A percentile compares a stretch with the other conserved stretches of the same genome.
phyloP scores from a whole-genome alignment of 768 basidiomycete genomes.

The Tricholoma flavovirens region DNA sequence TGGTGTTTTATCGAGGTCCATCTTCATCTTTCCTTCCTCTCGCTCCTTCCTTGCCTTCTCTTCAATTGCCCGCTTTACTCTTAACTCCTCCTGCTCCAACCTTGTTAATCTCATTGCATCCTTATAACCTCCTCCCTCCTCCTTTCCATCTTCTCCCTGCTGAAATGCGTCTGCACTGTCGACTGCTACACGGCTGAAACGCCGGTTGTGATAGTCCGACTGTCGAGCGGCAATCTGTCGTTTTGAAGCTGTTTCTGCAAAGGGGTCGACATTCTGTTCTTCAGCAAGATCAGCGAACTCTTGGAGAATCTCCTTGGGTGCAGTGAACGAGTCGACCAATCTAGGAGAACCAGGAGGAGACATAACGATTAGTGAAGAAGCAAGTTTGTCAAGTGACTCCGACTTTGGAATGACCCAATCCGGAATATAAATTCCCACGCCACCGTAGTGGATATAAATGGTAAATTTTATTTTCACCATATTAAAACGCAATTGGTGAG shows the following conservation, averaged over 20 bases:
- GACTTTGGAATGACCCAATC: constrained; percentile 24
- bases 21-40: constrained; percentile 69
- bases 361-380: constrained; percentile 36
- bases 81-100: constrained; percentile 88
- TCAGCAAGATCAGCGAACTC: constrained; percentile 94
- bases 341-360: constrained; percentile 59
- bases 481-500: too few species aligned
- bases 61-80: constrained; percentile 80
- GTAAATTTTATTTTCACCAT: constrained; percentile 17
- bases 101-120: constrained; percentile 91
- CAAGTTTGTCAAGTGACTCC: constrained; percentile 2
- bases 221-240: constrained; percentile 92
- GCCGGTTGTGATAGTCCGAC: constrained; percentile 90
- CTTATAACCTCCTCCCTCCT: constrained; percentile 85
- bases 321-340: constrained; percentile 88
- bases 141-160: constrained; percentile 58
- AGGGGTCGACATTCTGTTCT: constrained; percentile 87
- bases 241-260: constrained; percentile 87
- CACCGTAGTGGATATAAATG: constrained; percentile 6
- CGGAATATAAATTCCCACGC: constrained; percentile 27
- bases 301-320: constrained; percentile 86
- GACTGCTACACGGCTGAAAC: constrained; percentile 79
- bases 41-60: constrained; percentile 79
- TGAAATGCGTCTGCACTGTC: constrained; percentile 79
- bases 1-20: constrained; percentile 90